Base-by-base conservation (phyloP, 2,329 filamentous ascomycete species). In the Diatrype stigma region DNA sequence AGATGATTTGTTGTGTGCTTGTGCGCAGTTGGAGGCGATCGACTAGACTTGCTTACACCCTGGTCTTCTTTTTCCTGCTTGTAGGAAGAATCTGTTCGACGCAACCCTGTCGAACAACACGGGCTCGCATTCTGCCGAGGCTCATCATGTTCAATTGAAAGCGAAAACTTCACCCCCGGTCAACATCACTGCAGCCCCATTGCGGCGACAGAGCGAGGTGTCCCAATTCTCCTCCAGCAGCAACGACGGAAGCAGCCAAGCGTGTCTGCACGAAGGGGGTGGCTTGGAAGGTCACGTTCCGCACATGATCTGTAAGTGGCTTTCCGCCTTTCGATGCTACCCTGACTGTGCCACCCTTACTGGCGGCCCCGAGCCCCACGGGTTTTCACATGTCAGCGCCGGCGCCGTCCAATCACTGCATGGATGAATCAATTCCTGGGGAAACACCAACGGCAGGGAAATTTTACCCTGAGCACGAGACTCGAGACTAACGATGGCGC, bases 231-330 rank as follows among this genome's bases (percentile, higher is more conserved):
- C 64, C 26, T 44, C 57, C 46, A 51, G 52, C 32, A 54, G 53
- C 35, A 56, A 59, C 56, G 60, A 64, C 52, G 54, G 61, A 49
- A 60, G 50, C 35, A 51, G 57, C 38, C 52, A 55, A 47, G 56
- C 53, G 47, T 44, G 47, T 11, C 46, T 56, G 34, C 54, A 58
- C 46, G 61, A 63, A 19, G 57, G 56, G n/a, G 35, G 50, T 44
- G 60, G 60, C 47, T 53, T 67, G 45, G 72, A 77, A 40, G 69
- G 68, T 62, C 76, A 78, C 57, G 69, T 74, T 51, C 71, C 75
- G 57, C 73, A 76, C 63, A 67, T 75, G 61, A 67, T 76, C 57
- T 75, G 76, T 79, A 73, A 73, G 75, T 73, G 26, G 26, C 26
- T 47, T 32, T 42, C 26, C 23, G 47, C 48, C 40, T 28, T 23